Base-by-base conservation (phyloP, 2,329 filamentous ascomycete species). In the Botrytis sinoallii region DNA sequence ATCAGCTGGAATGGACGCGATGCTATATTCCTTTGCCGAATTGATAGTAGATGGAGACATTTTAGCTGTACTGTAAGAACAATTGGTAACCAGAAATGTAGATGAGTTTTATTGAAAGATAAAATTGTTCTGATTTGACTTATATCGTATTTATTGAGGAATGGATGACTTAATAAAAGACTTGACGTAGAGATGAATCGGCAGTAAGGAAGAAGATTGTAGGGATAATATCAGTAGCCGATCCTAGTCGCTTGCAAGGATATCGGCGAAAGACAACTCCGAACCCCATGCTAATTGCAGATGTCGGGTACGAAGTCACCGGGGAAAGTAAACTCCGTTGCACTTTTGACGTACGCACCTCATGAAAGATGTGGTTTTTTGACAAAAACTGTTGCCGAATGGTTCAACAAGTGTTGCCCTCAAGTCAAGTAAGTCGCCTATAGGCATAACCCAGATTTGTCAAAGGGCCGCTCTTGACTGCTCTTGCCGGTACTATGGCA, bases 1-100 rank as follows among this genome's bases (percentile, higher is more conserved):
- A 79, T 91, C 88, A 22, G 88, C 88, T 12, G 89, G 87, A 75
- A 91, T 89, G 38, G 88, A 86, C 73, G 89, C 86, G 76, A 90
- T 87, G 77, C 83, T 84, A 79, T 88, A 87, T 57, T 57, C 52
- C n/a, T 29, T 57, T 14, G 25, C 8, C 14, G 52, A 18, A 29
- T 57, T 57, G 52, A 12, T 57, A 32, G 52, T 29, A 29, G 52
- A 57, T 57, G n/a, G 14, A 57, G n/a, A 29, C 52, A 57, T 57
- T 57, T 18, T 57, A 29, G 52, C n/a, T 29, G 7, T 29, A 57
- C 14, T 9, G 3, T 18, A 57, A 32, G 52, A 57, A 57, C 8
- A 18, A 32, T 18, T 1, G 14, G 52, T 4, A 9, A 32, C 3
- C 18, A 16, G 14, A 29, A 29, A 57, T 57, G 3, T 18, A 18